A percentile compares a stretch with the other conserved stretches of the same genome.
Conservation (phyloP, 1,139 yeast genomes). For the Hansenula lynferdii region DNA sequence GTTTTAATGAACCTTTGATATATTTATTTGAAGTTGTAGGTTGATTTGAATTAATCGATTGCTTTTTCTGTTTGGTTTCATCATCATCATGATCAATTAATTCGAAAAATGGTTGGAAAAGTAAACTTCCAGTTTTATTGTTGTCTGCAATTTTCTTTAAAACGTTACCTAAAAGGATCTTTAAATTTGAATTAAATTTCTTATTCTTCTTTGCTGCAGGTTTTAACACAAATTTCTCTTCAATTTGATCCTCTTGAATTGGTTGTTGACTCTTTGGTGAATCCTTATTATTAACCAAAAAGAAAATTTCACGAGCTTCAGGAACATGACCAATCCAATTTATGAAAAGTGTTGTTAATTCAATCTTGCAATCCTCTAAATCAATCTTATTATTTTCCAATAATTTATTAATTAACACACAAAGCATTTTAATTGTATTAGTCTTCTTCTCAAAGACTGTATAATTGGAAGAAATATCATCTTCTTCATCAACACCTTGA, state of each 20-base stretch:
- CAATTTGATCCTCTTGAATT: neutral
- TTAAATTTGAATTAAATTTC: constrained; percentile 18
- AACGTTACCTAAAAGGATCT: constrained; percentile 18
- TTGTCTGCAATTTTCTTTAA: constrained; percentile 16
- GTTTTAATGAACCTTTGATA: constrained; percentile 12
- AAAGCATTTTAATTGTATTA: constrained; percentile 40
- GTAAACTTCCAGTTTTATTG: constrained; percentile 14
- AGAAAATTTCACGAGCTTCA: constrained; percentile 36
- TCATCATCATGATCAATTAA: constrained; percentile 13
- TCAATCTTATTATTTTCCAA: constrained; percentile 40
- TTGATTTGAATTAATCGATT: no score
- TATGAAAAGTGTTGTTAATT: constrained; percentile 51
- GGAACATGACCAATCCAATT: constrained; percentile 56
- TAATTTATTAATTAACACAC: constrained; percentile 55
- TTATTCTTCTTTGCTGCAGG: constrained; percentile 1
- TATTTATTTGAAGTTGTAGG: constrained; percentile 4
- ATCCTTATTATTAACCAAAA: constrained; percentile 22
- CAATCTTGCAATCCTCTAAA: constrained; percentile 48
- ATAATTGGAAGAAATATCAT: constrained; percentile 34
- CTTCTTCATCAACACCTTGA: constrained; percentile 7
- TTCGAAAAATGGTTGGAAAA: constrained; percentile 23
- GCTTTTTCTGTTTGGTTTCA: neutral
- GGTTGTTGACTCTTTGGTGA: neutral
- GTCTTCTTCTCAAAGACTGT: constrained; percentile 28
- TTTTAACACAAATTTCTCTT: neutral